Conservation (phyloP, 2,329 filamentous ascomycete species). For the Phaeomoniella chlamydospora region DNA sequence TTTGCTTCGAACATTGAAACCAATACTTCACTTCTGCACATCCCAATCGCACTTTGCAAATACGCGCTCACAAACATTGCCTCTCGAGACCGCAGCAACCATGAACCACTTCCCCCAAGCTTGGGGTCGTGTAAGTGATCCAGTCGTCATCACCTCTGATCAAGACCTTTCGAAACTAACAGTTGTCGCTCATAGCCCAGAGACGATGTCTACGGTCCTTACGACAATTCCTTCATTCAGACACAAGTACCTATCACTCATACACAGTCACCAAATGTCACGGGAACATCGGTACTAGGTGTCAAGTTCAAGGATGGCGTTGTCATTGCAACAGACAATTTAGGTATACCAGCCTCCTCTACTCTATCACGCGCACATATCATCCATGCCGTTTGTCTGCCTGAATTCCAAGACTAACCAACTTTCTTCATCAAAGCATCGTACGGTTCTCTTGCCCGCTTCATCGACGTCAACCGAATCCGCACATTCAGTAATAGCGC, state of each 20-base stretch:
- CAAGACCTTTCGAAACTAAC: conserved; percentile 16
- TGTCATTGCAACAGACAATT: conserved; percentile 91
- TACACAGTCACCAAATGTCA: conserved; percentile 86
- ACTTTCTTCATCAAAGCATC: conserved; percentile 49
- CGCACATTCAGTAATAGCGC: conserved; percentile 73
- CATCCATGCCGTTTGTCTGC: no score
- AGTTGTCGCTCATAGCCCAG: conserved; percentile 51
- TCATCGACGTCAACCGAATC: conserved; percentile 92
- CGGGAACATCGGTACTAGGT: conserved; percentile 86
- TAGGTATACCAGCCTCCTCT: conserved; percentile 48
- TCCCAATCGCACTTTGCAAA: no score
- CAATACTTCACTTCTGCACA: no score
- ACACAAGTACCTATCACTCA: conserved; percentile 58
- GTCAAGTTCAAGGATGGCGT: conserved; percentile 95
- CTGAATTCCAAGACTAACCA: no score
- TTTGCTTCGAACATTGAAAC: no score
- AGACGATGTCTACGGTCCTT: conserved; percentile 91
- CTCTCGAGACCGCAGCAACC: no score
- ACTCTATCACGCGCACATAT: no score
- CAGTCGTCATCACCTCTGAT: conserved; percentile 3
- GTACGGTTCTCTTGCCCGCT: conserved; percentile 91
- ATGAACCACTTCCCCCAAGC: conserved; percentile 55
- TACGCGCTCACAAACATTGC: no score
- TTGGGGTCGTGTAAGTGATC: conserved; percentile 50
- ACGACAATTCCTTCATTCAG: conserved; percentile 76